These are phyloP conservation scores for Lagenidium sp. DNA, from an alignment of 352 stramenopile genomes.

Conservation along the genomic window DNA sequence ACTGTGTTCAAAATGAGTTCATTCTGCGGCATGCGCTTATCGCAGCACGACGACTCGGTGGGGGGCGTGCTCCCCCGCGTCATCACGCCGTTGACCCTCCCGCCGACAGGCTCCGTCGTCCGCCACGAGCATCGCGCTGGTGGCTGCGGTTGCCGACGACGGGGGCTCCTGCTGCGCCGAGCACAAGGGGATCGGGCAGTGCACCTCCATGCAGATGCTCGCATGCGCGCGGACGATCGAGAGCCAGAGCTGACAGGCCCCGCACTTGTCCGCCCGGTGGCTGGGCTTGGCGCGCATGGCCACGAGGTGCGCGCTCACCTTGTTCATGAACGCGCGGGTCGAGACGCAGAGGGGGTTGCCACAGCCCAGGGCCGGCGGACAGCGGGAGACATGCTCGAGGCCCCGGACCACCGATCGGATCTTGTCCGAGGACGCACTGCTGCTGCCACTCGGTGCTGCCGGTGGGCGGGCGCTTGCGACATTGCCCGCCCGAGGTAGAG, in stretches of 20 bases:
- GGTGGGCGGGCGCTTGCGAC: background rate
- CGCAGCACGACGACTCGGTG: too few relatives aligned
- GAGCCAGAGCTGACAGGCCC: slow-evolving; percentile 15
- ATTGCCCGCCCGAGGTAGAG: background rate
- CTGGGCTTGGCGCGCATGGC: slow-evolving; percentile 11
- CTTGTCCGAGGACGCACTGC: slow-evolving; percentile 11
- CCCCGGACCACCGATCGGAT: slow-evolving; percentile 17
- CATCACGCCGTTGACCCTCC: too few relatives aligned
- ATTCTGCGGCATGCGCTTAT: too few relatives aligned
- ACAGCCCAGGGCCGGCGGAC: slow-evolving; percentile 6
- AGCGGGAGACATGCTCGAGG: slow-evolving; percentile 15
- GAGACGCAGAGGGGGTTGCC: slow-evolving; percentile 18
- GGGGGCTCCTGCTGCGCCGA: slow-evolving; percentile 3
- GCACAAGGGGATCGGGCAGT: slow-evolving; percentile 14
- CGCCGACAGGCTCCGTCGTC: too few relatives aligned
- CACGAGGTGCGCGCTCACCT: slow-evolving; percentile 15
- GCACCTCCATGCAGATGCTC: slow-evolving; percentile 15
- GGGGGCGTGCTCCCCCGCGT: too few relatives aligned
- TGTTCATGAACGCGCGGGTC: slow-evolving; percentile 15
- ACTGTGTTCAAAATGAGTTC: too few relatives aligned
- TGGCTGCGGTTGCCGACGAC: background rate
- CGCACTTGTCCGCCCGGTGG: slow-evolving; percentile 12
- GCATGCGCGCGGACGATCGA: slow-evolving; percentile 14
- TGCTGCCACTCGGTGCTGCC: background rate
- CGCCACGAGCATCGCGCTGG: too few relatives aligned